A percentile compares a stretch with the other conserved stretches of the same genome.
These are phyloP conservation scores for Cystobasidium sp. DNA, from an alignment of 1,284 basidiomycete species.

Conservation along the genomic window DNA sequence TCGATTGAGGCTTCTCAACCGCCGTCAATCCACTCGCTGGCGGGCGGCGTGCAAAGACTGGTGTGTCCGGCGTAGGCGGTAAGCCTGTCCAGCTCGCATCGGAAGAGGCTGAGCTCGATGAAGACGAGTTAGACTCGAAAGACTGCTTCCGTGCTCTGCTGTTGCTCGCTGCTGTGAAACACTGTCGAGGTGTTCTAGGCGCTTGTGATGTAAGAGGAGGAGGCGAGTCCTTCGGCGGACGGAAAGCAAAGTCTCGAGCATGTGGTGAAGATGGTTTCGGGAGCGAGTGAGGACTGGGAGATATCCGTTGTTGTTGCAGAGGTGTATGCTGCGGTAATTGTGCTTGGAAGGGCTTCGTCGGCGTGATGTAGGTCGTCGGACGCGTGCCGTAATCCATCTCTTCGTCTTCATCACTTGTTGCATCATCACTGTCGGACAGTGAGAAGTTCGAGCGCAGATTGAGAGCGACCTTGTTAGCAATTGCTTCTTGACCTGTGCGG, in stretches of 20 bases:
- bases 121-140: constrained; percentile 35
- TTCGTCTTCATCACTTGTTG: constrained; percentile 32
- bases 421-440: constrained; percentile 39
- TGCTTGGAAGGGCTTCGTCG: background rate
- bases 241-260: constrained; percentile 22
- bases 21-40: constrained; percentile 9
- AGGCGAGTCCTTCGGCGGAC: constrained; percentile 16
- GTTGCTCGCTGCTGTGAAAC: constrained; percentile 34
- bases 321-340: constrained; percentile 6
- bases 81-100: constrained; percentile 45
- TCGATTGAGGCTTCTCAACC: constrained; percentile 14
- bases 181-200: constrained; percentile 39
- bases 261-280: constrained; percentile 2
- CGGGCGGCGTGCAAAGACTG: constrained; percentile 31
- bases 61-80: constrained; percentile 47
- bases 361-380: constrained; percentile 7
- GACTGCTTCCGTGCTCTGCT: constrained; percentile 38
- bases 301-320: background rate
- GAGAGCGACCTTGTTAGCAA: constrained; percentile 23
- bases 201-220: constrained; percentile 33
- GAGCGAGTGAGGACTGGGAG: background rate
- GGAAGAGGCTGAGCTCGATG: constrained; percentile 44
- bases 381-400: constrained; percentile 35
- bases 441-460: constrained; percentile 42
- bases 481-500: constrained; percentile 15